Percentiles rank a stretch among this genome's conserved stretches.
Conservation (phyloP, 2,329 filamentous ascomycete genomes). For the Orbilia brochopaga region DNA sequence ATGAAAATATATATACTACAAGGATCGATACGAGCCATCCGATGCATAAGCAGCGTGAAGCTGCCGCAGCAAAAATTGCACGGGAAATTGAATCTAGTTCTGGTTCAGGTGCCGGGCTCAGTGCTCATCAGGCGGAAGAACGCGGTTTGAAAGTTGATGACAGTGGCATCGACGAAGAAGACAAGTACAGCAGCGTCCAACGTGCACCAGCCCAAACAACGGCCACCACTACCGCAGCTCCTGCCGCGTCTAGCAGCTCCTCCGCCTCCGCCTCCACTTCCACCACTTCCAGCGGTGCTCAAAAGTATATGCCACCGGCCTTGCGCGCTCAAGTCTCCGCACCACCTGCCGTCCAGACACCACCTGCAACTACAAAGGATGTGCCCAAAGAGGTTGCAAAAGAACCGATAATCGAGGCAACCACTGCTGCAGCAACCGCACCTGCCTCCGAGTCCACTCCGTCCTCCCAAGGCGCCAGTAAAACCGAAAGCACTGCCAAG, state of each 20-base stretch:
- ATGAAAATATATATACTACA: constrained; percentile 95
- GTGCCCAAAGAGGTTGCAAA: constrained; percentile 30
- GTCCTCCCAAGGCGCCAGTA: constrained; percentile 26
- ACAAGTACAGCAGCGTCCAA: constrained; percentile 90
- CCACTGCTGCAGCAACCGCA: constrained; percentile 1
- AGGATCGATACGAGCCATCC: constrained; percentile 83
- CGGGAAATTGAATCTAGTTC: constrained; percentile 75
- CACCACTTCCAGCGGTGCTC: constrained; percentile 63
- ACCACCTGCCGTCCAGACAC: constrained; percentile 55
- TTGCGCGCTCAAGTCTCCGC: constrained; percentile 68
- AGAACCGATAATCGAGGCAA: constrained; percentile 11
- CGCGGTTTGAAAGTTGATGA: constrained; percentile 73
- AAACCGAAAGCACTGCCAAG: constrained; percentile 58
- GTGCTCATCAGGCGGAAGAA: constrained; percentile 88
- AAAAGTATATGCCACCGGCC: constrained; percentile 89
- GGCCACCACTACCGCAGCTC: constrained; percentile 62
- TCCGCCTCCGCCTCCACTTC: no score
- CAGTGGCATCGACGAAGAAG: constrained; percentile 81
- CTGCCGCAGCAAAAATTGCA: constrained; percentile 80
- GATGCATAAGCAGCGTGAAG: constrained; percentile 76
- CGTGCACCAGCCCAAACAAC: constrained; percentile 60
- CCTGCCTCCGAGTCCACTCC: constrained; percentile 30
- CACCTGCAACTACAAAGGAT: constrained; percentile 51
- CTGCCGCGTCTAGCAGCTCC: no score
- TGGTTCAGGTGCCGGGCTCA: constrained; percentile 68